phyloP scores from a whole-genome alignment of 1,284 basidiomycete genomes.

The Irpex sp. region DNA sequence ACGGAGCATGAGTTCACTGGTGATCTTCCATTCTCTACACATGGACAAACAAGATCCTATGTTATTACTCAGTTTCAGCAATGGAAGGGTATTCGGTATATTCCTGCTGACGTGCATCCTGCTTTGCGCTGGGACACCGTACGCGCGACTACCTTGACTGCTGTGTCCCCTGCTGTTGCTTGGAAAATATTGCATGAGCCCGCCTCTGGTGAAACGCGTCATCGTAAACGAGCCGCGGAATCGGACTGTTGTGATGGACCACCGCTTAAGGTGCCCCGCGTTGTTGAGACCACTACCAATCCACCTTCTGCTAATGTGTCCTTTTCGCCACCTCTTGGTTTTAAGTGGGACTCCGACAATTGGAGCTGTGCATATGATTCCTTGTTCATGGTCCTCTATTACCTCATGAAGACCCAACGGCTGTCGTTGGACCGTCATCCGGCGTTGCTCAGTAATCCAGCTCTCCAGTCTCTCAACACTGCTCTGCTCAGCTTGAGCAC shows the following conservation, averaged over 20 bases:
- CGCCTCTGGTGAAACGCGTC: background rate
- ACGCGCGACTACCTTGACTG: background rate
- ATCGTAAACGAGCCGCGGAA: too few species aligned
- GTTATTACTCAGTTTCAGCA: background rate
- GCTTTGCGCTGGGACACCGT: background rate
- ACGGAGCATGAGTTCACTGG: background rate
- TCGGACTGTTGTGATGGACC: too few species aligned
- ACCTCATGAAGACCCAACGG: background rate
- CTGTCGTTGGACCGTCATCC: background rate
- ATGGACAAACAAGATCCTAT: background rate
- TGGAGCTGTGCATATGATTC: background rate
- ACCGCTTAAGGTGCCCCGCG: too few species aligned
- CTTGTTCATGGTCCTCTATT: background rate
- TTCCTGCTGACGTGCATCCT: background rate
- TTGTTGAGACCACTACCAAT: background rate
- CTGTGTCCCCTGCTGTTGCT: background rate
- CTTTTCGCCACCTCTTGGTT: background rate
- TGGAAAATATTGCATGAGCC: background rate
- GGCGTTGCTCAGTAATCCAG: background rate
- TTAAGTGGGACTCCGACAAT: background rate
- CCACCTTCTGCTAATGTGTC: background rate
- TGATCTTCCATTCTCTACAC: background rate
- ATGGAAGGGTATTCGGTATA: background rate
- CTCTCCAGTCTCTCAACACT: background rate
- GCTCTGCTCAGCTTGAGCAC: background rate